Conservation (phyloP, 306 rosid genomes). For the Quercus aquifolioides region DNA sequence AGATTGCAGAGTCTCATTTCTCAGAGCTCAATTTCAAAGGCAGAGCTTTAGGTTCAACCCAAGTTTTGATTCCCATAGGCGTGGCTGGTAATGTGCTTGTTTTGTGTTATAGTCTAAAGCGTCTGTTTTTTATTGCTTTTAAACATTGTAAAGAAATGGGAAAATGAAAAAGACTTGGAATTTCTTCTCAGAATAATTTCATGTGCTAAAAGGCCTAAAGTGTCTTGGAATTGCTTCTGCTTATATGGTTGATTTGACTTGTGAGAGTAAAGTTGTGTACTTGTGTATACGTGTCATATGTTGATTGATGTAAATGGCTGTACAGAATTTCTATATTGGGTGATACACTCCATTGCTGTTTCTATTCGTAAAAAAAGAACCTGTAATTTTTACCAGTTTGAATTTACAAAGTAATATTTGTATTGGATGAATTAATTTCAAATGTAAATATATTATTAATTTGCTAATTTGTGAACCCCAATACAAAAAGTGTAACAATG, state of each 20-base stretch:
- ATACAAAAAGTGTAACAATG: neutral
- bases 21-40: conserved; percentile 28
- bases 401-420: neutral
- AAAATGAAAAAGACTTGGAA: neutral
- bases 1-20: conserved; percentile 28
- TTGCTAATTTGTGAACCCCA: neutral
- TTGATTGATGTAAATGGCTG: neutral
- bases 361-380: neutral
- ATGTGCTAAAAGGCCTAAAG: neutral
- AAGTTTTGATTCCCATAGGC: conserved; percentile 5
- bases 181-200: neutral
- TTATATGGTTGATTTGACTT: neutral
- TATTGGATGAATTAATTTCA: neutral
- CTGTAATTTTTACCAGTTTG: neutral
- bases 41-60: conserved; percentile 29
- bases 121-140: neutral
- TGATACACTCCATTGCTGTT: neutral
- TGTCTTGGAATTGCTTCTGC: conserved; percentile 2
- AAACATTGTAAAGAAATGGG: neutral
- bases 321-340: neutral
- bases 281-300: neutral
- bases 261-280: neutral
- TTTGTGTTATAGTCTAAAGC: neutral
- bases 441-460: neutral
- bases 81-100: conserved; percentile 47